Evolutionary conservation across 192 early-diverging fungal genomes (phyloP).

Genomic region (Podochytrium sp.): DNA sequence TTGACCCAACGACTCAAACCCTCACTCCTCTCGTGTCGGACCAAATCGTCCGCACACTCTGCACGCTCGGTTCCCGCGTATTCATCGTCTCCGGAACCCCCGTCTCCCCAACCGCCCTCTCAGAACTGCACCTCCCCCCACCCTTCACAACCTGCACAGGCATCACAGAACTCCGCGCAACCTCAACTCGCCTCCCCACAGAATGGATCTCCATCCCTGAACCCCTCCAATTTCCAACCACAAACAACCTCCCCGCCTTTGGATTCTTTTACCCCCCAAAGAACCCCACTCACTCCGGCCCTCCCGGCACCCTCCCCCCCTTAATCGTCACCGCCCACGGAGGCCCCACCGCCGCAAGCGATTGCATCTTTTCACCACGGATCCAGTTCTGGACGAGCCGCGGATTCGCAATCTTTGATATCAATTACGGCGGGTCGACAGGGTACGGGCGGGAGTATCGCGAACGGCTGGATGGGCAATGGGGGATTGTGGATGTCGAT

Average conservation of each 20-base stretch:
- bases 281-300: conserved; percentile 58
- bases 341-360: conserved; percentile 62
- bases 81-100: conserved; percentile 28
- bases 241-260: conserved; percentile 36
- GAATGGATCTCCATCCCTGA: conserved; percentile 67
- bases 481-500: conserved; percentile 77
- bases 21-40: not conserved
- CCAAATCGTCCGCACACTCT: not conserved
- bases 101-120: not conserved
- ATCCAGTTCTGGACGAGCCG: conserved; percentile 80
- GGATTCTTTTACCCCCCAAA: conserved; percentile 61
- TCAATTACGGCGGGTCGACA: conserved; percentile 81
- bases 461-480: conserved; percentile 69
- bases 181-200: too few relatives aligned
- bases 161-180: too few relatives aligned
- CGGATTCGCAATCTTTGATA: conserved; percentile 72
- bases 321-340: conserved; percentile 73
- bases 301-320: conserved; percentile 57
- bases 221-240: conserved; percentile 67
- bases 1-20: conserved; percentile 21
- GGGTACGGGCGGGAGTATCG: conserved; percentile 74
- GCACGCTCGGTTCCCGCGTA: not conserved
- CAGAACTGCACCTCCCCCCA: not conserved
- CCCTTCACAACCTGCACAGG: conserved; percentile 3
- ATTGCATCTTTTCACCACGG: conserved; percentile 45